Evolutionary conservation across 371 early-diverging fungal genomes (phyloP).

Genomic region (Mortierella sp.): DNA sequence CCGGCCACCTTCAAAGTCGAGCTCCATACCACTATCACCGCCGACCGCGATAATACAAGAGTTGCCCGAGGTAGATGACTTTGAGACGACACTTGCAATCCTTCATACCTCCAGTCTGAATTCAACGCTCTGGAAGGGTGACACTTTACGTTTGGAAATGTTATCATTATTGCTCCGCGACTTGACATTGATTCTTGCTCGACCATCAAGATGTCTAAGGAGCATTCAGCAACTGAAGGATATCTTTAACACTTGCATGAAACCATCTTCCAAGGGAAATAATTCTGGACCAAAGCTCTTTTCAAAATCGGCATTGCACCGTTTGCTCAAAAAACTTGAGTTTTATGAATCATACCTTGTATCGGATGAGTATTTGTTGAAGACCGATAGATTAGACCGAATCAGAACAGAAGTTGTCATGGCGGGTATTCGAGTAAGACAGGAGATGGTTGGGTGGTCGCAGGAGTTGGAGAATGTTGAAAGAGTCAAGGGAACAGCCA

Average conservation of each 20-base stretch:
- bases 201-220: conserved; percentile 30
- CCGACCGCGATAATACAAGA: background rate
- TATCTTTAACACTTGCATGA: conserved; percentile 11
- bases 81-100: conserved; percentile 50
- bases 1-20: background rate
- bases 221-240: conserved; percentile 27
- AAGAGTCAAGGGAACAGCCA: background rate
- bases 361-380: conserved; percentile 28
- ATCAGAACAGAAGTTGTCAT: conserved; percentile 45
- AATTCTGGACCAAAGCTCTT: conserved; percentile 3
- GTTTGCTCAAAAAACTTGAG: conserved; percentile 49
- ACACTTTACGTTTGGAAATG: conserved; percentile 49
- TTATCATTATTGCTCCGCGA: conserved; percentile 35
- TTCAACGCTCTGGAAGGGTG: conserved; percentile 53
- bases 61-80: conserved; percentile 38
- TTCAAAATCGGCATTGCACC: conserved; percentile 27
- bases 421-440: conserved; percentile 33
- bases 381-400: conserved; percentile 30
- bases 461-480: conserved; percentile 31
- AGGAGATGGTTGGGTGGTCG: conserved; percentile 42
- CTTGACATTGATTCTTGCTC: conserved; percentile 31
- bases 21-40: background rate
- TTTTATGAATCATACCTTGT: conserved; percentile 49
- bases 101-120: conserved; percentile 33
- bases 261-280: background rate